Conservation (phyloP, 129 eudicot species). For the Ambrosia trifida region DNA sequence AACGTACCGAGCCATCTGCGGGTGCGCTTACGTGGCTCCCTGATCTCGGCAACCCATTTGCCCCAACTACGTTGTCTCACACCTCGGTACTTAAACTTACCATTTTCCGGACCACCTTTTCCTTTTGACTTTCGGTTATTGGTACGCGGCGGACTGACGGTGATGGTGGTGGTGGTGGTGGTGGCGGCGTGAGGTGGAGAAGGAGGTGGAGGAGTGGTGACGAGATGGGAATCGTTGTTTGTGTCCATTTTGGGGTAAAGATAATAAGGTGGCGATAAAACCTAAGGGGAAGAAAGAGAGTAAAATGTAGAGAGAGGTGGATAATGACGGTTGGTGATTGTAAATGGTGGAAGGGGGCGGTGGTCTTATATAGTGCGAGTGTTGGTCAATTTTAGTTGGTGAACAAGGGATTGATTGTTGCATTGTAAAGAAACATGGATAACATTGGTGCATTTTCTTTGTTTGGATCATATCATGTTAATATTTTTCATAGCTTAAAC, state of each 20-base stretch:
- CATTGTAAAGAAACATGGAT: constrained; percentile 10
- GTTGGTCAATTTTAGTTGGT: constrained; percentile 22
- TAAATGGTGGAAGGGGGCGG: constrained; percentile 79
- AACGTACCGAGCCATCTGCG: constrained; percentile 86
- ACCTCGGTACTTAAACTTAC: constrained; percentile 66
- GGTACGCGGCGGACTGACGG: constrained; percentile 14
- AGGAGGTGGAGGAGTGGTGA: constrained; percentile 25
- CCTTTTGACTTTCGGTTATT: constrained; percentile 35
- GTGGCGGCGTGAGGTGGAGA: constrained; percentile 15
- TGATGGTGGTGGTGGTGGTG: constrained; percentile 28
- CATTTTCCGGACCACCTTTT: constrained; percentile 81
- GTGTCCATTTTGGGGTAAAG: constrained; percentile 32
- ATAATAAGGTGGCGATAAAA: constrained; percentile 27
- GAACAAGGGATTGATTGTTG: constrained; percentile 12
- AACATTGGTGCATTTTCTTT: constrained; percentile 18
- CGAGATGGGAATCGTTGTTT: constrained; percentile 21
- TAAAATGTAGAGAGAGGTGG: constrained; percentile 29
- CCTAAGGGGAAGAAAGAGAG: constrained; percentile 28
- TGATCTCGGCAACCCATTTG: constrained; percentile 87
- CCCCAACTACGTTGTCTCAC: constrained; percentile 95
- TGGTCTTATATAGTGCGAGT: constrained; percentile 33
- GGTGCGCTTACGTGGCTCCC: constrained; percentile 77
- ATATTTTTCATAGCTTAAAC: no score
- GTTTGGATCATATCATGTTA: constrained; percentile 10
- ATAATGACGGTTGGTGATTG: constrained; percentile 35